Base-by-base conservation (phyloP, 768 basidiomycete genomes). In the Pisolithus orientalis region DNA sequence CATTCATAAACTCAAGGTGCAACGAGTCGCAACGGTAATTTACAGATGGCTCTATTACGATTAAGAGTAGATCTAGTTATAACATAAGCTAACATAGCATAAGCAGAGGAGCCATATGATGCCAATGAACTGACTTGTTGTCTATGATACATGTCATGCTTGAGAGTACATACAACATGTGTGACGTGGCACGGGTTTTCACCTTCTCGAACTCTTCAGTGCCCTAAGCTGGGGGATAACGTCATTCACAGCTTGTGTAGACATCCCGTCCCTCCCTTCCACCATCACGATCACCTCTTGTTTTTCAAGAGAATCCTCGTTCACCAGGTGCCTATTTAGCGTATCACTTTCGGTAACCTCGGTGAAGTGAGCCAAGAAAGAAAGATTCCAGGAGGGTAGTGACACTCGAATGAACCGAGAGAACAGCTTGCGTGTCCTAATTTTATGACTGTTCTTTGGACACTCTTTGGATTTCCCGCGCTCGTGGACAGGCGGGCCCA, bases 201-300 rank as follows among this genome's bases (percentile, higher is more conserved):
- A 49, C 38, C 21, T 62, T 49, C 49, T 58, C 4, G 32, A 25
- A 11, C 21, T 32, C 50, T 49, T 68, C 37, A 68, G 58, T n/a
- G 53, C 49, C 52, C 66, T 66, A 27, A 68, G 28, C 34, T 51
- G 53, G n/a, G 62, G 64, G 5, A 70, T 65, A n/a, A 70, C 63
- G 8, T 70, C 68, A 1, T 40, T 44, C 48, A 70, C 17, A 28
- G 53, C 49, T 34, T 50, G 60, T 48, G 66, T 64, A n/a, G 59
- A 39, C 62, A 62, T 66, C 10, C 42, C 46, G 2, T 53, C 40
- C 24, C 38, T 49, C 9, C 49, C 49, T 24, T 58, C 55, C 24
- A 66, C 44, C 38, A 46, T 58, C n/a, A 65, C 53, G 1, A 49
- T 27, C 4, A 55, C 52, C 16, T 51, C 53, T 1, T 56, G 28